Evolutionary conservation across 768 basidiomycete species (phyloP).

Genomic region (Russula earlei): DNA sequence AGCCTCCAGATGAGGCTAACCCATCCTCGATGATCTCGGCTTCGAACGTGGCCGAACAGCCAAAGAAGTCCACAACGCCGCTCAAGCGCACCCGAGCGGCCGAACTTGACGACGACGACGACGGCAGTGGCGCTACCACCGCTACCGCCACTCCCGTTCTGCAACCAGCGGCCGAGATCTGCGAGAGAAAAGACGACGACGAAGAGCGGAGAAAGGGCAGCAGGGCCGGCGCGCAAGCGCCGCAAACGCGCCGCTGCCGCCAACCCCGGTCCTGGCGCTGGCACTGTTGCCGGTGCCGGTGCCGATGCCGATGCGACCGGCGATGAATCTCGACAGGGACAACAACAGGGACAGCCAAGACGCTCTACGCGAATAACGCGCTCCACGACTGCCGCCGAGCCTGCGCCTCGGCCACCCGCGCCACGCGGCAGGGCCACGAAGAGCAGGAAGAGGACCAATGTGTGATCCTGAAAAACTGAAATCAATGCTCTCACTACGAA

Average conservation of each 20-base stretch:
- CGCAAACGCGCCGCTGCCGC: not conserved
- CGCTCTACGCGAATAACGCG: slow-evolving; percentile 8
- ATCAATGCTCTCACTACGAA: too few relatives aligned
- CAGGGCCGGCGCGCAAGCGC: not conserved
- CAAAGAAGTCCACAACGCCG: not conserved
- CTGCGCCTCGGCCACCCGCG: not conserved
- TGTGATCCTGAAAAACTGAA: not conserved
- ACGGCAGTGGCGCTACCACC: too few relatives aligned
- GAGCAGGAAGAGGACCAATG: not conserved
- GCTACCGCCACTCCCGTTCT: too few relatives aligned
- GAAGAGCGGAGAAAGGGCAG: too few relatives aligned
- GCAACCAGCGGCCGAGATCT: not conserved
- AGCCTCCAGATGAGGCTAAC: not conserved
- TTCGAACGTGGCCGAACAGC: not conserved
- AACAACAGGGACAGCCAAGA: not conserved
- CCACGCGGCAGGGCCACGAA: not conserved
- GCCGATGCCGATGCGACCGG: not conserved
- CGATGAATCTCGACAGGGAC: not conserved
- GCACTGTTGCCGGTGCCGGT: not conserved
- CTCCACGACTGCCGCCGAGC: not conserved
- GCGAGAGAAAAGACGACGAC: not conserved
- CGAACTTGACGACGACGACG: not conserved
- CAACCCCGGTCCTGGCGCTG: not conserved
- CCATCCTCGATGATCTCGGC: not conserved
- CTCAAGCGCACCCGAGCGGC: slow-evolving; percentile 1